Evolutionary conservation across 2,329 filamentous ascomycete genomes (phyloP), one percentile per base, ranked within the genome.

Genomic region (Leptographium radiaticola): DNA sequence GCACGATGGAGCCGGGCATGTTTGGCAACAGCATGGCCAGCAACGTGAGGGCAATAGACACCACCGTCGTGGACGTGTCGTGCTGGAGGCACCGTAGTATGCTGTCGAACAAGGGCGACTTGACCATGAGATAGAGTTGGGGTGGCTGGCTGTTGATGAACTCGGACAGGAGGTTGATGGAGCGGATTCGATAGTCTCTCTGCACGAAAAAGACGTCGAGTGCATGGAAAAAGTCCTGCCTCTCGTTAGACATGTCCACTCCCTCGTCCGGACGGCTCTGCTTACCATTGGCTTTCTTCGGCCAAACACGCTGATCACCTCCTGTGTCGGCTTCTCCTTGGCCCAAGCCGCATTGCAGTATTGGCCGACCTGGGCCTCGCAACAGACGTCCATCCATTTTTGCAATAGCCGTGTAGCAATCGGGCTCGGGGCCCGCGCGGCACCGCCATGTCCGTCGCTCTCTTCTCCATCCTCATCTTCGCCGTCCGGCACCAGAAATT

Each of bases 11-110:
- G 60, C 79, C 83, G 1, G 87, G 87, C 66, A 91, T 87, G 63
- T 90, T 86, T 2, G 87, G 87, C 50, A 93, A 67, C 33, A 91
- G 80, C 87, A 93, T 93, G 59, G 87, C 84, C 55, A 93, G 68
- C 9, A 81, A 79, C 6, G 85, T 86, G 52, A 93, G 70, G 1
- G 86, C 85, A 45, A 89, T 71, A 1, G 86, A 86, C n/a, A 91
- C 75, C 4, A 86, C 80, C 0, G 84, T 83, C 0, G 86, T 87
- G 0, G 86, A 90, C 1, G 84, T 86, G 65, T 93, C 87, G 53
- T 79, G 79, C 66, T 89, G 84, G 2, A 93, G 73, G 58, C 86
- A 90, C 62, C 79, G 81, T 52, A 91, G 70, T 20, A 93, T 71
- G 63, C 85, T 81, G 55, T 78, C 75, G 59, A 93, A 84, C 1